A percentile compares a stretch with the other conserved stretches of the same genome.
These are phyloP conservation scores for Dactylellina parvicollis DNA, from an alignment of 2,329 filamentous ascomycete species.

Conservation along the genomic window DNA sequence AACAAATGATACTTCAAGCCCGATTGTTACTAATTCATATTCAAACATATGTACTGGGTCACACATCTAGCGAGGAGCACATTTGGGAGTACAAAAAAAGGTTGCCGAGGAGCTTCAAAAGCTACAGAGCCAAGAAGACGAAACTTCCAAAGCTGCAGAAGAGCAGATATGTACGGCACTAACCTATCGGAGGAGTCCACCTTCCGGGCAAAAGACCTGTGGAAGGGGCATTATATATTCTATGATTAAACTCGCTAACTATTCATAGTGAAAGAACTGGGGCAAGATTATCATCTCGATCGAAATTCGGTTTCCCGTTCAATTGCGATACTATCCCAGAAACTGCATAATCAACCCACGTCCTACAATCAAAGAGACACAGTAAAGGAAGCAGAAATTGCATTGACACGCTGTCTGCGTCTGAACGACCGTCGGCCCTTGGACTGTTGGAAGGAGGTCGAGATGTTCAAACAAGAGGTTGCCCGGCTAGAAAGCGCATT, in stretches of 20 bases:
- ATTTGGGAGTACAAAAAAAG: conserved; percentile 29
- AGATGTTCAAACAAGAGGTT: conserved; percentile 89
- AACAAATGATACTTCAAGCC: neutral
- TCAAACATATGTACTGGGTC: too few species aligned
- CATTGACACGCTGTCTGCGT: conserved; percentile 81
- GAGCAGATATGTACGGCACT: conserved; percentile 19
- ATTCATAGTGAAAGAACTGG: conserved; percentile 17
- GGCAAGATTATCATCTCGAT: conserved; percentile 6
- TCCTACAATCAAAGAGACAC: conserved; percentile 70
- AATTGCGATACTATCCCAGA: conserved; percentile 35
- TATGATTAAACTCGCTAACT: neutral
- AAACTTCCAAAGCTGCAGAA: conserved; percentile 9
- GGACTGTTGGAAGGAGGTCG: conserved; percentile 94
- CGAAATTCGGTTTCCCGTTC: conserved; percentile 31
- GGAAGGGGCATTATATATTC: too few species aligned
- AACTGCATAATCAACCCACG: conserved; percentile 29
- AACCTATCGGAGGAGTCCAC: neutral
- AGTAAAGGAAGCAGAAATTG: conserved; percentile 78
- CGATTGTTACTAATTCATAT: neutral
- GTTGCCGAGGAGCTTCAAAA: conserved; percentile 40
- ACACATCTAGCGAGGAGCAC: conserved; percentile 1
- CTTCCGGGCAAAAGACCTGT: too few species aligned
- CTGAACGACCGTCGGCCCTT: conserved; percentile 86
- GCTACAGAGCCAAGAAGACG: conserved; percentile 32
- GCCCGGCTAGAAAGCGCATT: conserved; percentile 84